A percentile compares a stretch with the other conserved stretches of the same genome.
These are phyloP conservation scores for Paraphoma sp. DNA, from an alignment of 2,329 filamentous ascomycete genomes.

Conservation along the genomic window DNA sequence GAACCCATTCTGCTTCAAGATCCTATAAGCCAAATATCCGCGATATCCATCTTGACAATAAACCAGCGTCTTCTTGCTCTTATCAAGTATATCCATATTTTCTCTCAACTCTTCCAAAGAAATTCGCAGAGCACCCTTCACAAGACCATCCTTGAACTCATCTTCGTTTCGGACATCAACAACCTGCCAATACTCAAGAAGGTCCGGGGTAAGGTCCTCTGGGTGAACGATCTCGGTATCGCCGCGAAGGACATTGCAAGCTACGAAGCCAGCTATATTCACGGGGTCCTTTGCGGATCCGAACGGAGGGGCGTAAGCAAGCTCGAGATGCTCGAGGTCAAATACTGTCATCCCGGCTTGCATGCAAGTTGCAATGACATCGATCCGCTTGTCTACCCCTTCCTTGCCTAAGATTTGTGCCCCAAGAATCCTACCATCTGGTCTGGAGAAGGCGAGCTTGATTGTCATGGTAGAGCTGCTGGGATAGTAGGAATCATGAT, in stretches of 20 bases:
- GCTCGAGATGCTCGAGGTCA: conserved; percentile 35
- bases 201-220: conserved; percentile 10
- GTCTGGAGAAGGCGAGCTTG: conserved; percentile 22
- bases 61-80: conserved; percentile 16
- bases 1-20: conserved; percentile 12
- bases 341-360: conserved; percentile 30
- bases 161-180: conserved; percentile 7
- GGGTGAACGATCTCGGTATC: conserved; percentile 29
- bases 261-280: conserved; percentile 38
- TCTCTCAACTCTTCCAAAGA: conserved; percentile 8
- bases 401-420: conserved; percentile 24
- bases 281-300: conserved; percentile 33
- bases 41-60: conserved; percentile 29
- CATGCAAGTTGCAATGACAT: conserved; percentile 30
- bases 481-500: conserved; percentile 33
- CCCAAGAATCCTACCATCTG: conserved; percentile 24
- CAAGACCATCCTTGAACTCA: conserved; percentile 1
- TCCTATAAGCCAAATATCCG: conserved; percentile 12
- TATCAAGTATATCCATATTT: conserved; percentile 16
- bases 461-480: conserved; percentile 22
- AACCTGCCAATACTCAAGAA: conserved; percentile 2
- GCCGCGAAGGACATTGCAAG: conserved; percentile 27
- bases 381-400: conserved; percentile 27
- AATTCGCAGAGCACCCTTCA: conserved; percentile 2
- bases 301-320: conserved; percentile 35